Percentiles rank a stretch among this genome's conserved stretches.
Conservation (phyloP, 2,329 filamentous ascomycete species). For the Alternaria tenuissima region DNA sequence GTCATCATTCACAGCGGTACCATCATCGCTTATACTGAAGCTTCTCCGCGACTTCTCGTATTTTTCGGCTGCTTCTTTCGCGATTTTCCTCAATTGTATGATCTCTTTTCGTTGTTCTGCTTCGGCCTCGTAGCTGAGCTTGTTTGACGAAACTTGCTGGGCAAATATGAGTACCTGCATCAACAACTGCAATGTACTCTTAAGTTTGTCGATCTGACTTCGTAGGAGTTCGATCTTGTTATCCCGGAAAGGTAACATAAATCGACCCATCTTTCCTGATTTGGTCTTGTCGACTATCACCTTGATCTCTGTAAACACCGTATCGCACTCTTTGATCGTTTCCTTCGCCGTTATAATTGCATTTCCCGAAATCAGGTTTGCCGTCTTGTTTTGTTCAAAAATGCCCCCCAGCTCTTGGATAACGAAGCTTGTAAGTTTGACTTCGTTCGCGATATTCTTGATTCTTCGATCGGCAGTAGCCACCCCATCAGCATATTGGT, state of each 20-base stretch:
- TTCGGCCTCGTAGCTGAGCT: constrained; percentile 36
- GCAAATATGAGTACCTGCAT: constrained; percentile 41
- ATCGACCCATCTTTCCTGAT: constrained; percentile 34
- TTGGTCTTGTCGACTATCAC: constrained; percentile 36
- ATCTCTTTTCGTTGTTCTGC: constrained; percentile 38
- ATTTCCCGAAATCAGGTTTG: constrained; percentile 34
- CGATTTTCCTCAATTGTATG: constrained; percentile 31
- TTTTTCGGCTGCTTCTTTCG: constrained; percentile 32
- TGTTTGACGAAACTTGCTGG: constrained; percentile 35
- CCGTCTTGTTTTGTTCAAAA: constrained; percentile 37
- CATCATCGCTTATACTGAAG: constrained; percentile 30
- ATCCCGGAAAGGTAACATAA: constrained; percentile 43
- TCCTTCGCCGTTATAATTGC: constrained; percentile 39
- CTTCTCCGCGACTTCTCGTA: constrained; percentile 38
- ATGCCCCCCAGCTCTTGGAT: constrained; percentile 40
- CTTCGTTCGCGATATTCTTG: constrained; percentile 41
- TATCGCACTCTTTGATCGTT: constrained; percentile 38
- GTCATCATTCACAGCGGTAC: constrained; percentile 24
- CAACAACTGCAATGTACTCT: constrained; percentile 40
- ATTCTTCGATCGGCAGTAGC: constrained; percentile 39
- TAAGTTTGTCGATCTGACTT: constrained; percentile 41
- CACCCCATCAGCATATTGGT: constrained; percentile 44
- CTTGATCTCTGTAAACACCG: constrained; percentile 38
- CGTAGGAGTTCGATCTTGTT: constrained; percentile 40
- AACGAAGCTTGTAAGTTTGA: constrained; percentile 37